Evolutionary conservation across 495 filamentous ascomycete genomes (phyloP).

Genomic region (Penicillium psychrofluorescens): DNA sequence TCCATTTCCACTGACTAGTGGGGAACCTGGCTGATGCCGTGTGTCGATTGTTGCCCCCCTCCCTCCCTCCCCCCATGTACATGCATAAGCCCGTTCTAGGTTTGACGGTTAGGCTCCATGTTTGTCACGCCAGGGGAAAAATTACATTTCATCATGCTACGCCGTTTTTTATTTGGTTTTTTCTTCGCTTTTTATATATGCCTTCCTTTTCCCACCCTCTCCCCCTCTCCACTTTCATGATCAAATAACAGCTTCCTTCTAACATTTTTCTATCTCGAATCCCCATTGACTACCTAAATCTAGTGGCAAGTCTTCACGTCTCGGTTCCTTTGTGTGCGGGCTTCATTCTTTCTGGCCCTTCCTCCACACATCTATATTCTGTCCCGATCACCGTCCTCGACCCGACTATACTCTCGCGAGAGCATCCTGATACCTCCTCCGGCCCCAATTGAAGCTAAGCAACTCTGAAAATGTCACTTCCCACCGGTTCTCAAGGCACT

Average conservation of each 20-base stretch:
- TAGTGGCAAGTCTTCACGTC: no score
- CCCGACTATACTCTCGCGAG: no score
- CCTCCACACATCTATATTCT: no score
- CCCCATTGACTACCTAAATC: no score
- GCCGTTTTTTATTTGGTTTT: constrained; percentile 1
- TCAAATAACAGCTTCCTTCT: constrained; percentile 10
- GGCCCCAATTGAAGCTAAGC: background rate
- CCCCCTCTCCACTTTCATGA: no score
- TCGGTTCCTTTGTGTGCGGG: no score
- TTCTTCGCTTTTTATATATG: background rate
- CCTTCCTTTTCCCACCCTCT: no score
- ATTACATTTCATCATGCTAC: constrained; percentile 1
- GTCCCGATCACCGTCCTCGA: no score
- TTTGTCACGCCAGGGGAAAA: constrained; percentile 20
- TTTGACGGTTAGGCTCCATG: constrained; percentile 35
- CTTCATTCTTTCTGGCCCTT: no score
- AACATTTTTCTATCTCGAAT: constrained; percentile 2
- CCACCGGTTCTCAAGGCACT: constrained; percentile 16
- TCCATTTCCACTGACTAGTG: constrained; percentile 32
- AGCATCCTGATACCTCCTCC: background rate
- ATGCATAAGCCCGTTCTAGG: constrained; percentile 37
- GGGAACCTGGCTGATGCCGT: constrained; percentile 31
- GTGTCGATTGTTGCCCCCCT: background rate
- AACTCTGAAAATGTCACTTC: constrained; percentile 21
- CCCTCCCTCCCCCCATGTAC: constrained; percentile 21